phyloP scores from a whole-genome alignment of 2,329 filamentous ascomycete species.

The Scleromitrula shiraiana region DNA sequence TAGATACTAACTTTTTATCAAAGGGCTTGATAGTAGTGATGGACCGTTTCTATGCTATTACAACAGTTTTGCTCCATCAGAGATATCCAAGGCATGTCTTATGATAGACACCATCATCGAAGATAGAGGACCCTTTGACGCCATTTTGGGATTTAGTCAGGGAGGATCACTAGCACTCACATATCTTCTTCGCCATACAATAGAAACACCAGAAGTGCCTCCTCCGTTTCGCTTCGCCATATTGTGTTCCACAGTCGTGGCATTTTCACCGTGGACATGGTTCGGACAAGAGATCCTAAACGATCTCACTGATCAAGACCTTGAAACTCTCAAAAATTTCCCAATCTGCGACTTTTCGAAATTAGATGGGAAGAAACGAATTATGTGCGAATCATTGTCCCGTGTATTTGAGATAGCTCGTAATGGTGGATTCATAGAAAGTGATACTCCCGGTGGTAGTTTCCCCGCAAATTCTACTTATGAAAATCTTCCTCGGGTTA shows the following conservation, averaged over 20 bases:
- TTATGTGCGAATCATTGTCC: not conserved
- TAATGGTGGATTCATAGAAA: not conserved
- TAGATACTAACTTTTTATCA: not conserved
- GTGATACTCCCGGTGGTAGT: not conserved
- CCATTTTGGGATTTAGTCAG: slow-evolving; percentile 10
- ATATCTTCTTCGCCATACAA: slow-evolving; percentile 7
- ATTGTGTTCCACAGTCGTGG: not conserved
- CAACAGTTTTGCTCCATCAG: not conserved
- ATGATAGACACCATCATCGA: not conserved
- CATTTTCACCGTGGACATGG: not conserved
- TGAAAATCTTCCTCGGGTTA: not conserved
- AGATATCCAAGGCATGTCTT: not conserved
- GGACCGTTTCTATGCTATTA: not conserved
- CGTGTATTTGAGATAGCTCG: not conserved
- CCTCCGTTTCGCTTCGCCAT: slow-evolving; percentile 7
- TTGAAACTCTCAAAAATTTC: not conserved
- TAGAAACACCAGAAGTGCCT: not conserved
- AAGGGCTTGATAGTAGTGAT: not conserved
- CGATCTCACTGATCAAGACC: not conserved
- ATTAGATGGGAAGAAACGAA: not conserved
- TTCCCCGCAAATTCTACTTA: not conserved
- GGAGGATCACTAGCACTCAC: slow-evolving; percentile 8
- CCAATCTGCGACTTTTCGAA: not conserved
- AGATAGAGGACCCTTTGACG: slow-evolving; percentile 10
- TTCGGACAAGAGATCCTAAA: not conserved